Evolutionary conservation across 371 early-diverging fungal species (phyloP), one percentile per base, ranked within the genome.

Genomic region (Zychaea mexicana): DNA sequence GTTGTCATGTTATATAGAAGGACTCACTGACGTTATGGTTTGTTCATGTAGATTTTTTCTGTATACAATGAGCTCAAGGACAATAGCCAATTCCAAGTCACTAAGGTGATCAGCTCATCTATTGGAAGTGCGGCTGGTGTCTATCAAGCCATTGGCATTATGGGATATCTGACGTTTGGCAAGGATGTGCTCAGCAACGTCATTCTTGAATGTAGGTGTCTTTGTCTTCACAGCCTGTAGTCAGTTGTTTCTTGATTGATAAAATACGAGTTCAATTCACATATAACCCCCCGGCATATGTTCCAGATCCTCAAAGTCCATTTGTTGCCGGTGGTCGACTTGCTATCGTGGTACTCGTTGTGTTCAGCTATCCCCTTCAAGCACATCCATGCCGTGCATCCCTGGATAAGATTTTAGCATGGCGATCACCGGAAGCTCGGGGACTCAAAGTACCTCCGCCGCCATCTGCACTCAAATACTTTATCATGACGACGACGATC

Each of bases 321-420:
- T 71, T 94, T 55, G 89, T 97, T 19, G 94, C 95, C 0, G 81
- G 92, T 54, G 98, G 97, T 33, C 89, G 94, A 45, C 68, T 94
- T 0, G 93, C 97, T 4, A 93, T 98, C 63, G 94, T 96, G 2
- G 68, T 98, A 6, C 84, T 98, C 17, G 95, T 98, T 53, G 72
- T 96, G 38, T 93, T 99, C 65, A 95, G 96, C 3, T 99, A 96
- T 85, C 99, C 99, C 5, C 82, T 99, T 9, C 99, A 99, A 78
- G 86, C 92, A 55, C 96, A 98, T 67, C 99, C 99, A 2, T 93
- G 94, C 67, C 88, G 99, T 56, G 92, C 88, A 2, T 96, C 95
- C 28, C 76, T 99, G 26, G 93, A 95, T 72, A 98, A 96, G 71
- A 87, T 97, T 1, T 56, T 93, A 0, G 67, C 75, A 7, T 70